phyloP scores from a whole-genome alignment of 1,284 basidiomycete species.

The Tilletia caries region DNA sequence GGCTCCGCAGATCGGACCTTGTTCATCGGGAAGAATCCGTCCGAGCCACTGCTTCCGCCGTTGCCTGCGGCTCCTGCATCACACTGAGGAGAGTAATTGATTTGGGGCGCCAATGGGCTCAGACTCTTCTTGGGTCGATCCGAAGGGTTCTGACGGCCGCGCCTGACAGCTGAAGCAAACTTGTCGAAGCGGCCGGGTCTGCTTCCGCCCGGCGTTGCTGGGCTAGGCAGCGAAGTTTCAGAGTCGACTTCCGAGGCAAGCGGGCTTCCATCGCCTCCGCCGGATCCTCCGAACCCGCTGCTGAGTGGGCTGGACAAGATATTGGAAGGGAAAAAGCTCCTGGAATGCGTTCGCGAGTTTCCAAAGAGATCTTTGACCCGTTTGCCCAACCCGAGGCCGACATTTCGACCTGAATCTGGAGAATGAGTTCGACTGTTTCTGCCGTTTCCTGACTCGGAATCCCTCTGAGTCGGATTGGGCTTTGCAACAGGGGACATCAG shows the following conservation, averaged over 20 bases:
- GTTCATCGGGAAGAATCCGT: background rate
- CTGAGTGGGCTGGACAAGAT: background rate
- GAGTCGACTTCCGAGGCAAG: background rate
- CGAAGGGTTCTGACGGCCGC: background rate
- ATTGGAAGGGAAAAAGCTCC: background rate
- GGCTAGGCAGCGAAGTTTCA: background rate
- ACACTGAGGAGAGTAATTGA: no score
- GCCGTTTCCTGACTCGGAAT: no score
- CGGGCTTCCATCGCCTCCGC: background rate
- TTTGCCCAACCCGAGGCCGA: background rate
- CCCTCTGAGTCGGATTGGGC: no score
- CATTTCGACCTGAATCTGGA: no score
- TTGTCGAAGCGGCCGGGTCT: background rate
- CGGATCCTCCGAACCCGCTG: background rate
- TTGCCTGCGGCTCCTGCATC: background rate
- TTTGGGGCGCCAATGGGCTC: background rate
- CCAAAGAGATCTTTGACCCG: constrained; percentile 1
- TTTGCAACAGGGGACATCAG: background rate
- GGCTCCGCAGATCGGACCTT: constrained; percentile 10
- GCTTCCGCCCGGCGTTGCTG: background rate
- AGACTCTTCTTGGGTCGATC: background rate
- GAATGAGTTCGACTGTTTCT: no score
- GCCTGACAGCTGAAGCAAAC: background rate
- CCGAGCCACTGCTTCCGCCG: background rate
- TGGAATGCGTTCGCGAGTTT: background rate